Base-by-base conservation (phyloP, 2,329 filamentous ascomycete species). In the Blastomyces parvus region DNA sequence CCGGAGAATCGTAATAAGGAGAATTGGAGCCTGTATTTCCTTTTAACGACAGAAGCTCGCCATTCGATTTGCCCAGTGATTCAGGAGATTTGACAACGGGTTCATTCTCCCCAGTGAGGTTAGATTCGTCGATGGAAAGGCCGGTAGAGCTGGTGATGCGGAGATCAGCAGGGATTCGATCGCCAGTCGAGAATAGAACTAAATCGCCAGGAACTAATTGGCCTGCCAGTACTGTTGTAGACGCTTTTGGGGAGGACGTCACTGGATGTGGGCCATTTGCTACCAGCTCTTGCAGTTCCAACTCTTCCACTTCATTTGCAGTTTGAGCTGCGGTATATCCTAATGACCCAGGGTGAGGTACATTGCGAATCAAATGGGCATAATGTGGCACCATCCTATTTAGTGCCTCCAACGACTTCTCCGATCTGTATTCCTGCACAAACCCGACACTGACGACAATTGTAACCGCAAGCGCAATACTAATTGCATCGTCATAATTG, bases 371-470 rank as follows among this genome's bases (percentile, higher is more conserved):
- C n/a, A 97, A 81, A 77, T 99, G 92, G 38, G 95, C 94, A 74
- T 92, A 91, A 74, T 97, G 95, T 36, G 94, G 95, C 0, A 99
- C 93, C 33, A 99, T 80, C 70, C 94, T 90, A 72, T 89, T 97
- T 69, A 99, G 80, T 25, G 94, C 94, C 76, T 99, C 94, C 68
- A 99, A 86, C 2, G 93, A 97, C 77, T 99, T 95, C 74, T 99
- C 94, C 8, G 94, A 97, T 64, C 94, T 84, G 75, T 99, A 99
- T 77, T 99, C 94, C 74, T 99, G 94, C 61, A 97, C 86, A 70
- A 99, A 99, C 1, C 93, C 94, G 52, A 99, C 94, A 0, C 88
- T 89, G 30, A 99, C 92, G 6, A 99, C 94, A 69, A 99, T 99
- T 33, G 92, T 96, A 27, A 99, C 94, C 1, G 94, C 94, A 40